Percentiles rank a stretch among this genome's conserved stretches.
These are phyloP conservation scores for Globisporangium viniferum DNA, from an alignment of 352 stramenopile genomes.

Conservation along the genomic window DNA sequence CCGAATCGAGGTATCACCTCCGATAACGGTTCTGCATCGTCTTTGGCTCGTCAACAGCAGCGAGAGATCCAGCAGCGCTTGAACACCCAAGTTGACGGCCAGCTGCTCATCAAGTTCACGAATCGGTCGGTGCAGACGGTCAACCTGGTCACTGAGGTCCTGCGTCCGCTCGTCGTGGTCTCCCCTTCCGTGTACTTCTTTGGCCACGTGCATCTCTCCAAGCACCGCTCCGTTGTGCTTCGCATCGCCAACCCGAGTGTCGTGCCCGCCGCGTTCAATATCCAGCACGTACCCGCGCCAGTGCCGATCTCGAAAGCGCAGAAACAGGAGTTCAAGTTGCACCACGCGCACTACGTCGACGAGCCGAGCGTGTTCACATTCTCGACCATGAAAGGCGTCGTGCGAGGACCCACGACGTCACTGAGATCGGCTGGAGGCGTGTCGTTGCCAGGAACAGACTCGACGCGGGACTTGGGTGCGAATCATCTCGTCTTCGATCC, in stretches of 20 bases:
- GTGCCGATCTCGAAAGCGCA: constrained; percentile 54
- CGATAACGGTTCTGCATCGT: not conserved
- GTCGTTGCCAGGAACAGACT: constrained; percentile 32
- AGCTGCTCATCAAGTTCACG: constrained; percentile 66
- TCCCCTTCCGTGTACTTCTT: constrained; percentile 69
- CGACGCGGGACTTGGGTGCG: constrained; percentile 29
- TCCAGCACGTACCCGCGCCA: constrained; percentile 54
- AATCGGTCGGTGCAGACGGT: constrained; percentile 66
- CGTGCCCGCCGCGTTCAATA: constrained; percentile 48
- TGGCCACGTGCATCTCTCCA: constrained; percentile 54
- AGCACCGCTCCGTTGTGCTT: constrained; percentile 38
- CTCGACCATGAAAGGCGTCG: constrained; percentile 31
- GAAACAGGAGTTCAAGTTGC: constrained; percentile 42
- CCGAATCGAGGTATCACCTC: not conserved
- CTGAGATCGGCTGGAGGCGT: constrained; percentile 46
- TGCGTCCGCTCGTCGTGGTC: constrained; percentile 52
- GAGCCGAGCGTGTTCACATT: constrained; percentile 66
- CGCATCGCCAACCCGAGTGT: constrained; percentile 60
- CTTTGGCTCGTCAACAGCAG: constrained; percentile 1
- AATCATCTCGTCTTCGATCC: constrained; percentile 39
- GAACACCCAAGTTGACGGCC: constrained; percentile 30
- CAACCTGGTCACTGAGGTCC: constrained; percentile 37
- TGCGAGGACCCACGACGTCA: constrained; percentile 54
- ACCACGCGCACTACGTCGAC: constrained; percentile 55
- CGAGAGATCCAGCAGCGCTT: constrained; percentile 18